phyloP scores from a whole-genome alignment of 2,329 filamentous ascomycete genomes.

The Cordyceps cicadae region DNA sequence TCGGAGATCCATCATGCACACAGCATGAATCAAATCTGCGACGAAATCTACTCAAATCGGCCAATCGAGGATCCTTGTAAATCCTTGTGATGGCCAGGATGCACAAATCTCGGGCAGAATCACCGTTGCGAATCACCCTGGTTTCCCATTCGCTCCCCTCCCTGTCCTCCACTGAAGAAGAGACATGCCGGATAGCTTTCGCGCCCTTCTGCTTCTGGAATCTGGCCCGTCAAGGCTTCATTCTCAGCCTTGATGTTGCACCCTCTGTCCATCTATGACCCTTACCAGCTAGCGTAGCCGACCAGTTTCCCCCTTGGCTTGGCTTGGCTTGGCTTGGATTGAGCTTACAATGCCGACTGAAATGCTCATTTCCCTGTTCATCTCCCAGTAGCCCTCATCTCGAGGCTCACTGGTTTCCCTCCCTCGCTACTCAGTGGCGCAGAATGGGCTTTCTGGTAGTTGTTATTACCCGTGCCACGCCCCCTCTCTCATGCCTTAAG shows the following conservation, averaged over 20 bases:
- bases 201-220: constrained; percentile 6
- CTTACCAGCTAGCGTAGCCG: background rate
- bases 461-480: no score
- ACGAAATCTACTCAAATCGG: background rate
- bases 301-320: background rate
- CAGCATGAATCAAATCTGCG: background rate
- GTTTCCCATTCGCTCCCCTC: no score
- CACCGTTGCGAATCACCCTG: no score
- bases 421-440: no score
- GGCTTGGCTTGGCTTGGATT: no score
- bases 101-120: background rate
- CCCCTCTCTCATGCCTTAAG: no score
- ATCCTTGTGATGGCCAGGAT: background rate
- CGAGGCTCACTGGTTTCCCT: no score
- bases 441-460: no score
- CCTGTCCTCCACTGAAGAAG: no score
- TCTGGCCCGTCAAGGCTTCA: background rate
- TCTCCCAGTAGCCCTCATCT: no score
- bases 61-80: background rate
- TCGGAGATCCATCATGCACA: background rate
- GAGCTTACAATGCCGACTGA: background rate
- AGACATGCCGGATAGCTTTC: background rate
- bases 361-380: background rate
- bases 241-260: background rate
- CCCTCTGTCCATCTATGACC: background rate